Base-by-base conservation (phyloP, 805 yeast genomes). In the Starmerella stellata region DNA sequence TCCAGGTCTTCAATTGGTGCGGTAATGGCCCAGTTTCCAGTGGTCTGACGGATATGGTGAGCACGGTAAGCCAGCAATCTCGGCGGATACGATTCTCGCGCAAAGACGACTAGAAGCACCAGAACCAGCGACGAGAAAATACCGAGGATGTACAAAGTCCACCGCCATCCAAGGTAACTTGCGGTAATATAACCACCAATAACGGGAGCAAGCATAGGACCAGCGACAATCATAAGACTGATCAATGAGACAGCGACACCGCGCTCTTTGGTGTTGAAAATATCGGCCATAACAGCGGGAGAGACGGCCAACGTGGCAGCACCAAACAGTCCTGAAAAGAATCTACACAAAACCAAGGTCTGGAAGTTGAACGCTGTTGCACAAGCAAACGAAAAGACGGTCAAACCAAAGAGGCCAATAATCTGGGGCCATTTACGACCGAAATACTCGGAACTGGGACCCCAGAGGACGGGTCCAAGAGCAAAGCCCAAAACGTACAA, bases 401-500 rank as follows among this genome's bases (percentile, higher is more conserved):
- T 30, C 21, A 45, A 31, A 5, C 44, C 41, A 18, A 75, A 58
- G 5, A 66, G 54, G 2, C 77, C 67, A 3, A 69, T 45, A 1
- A 75, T 44, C 38, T 74, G 47, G 4, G 77, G 71, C 13, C 65
- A 57, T 52, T 69, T 67, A 55, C 92, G 61, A 21, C 92, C 90
- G 46, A 67, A 75, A 25, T 76, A 52, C 56, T 81, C 93, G 15
- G 83, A 75, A 27, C 78, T 56, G 4, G 93, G 93, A 24, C 90
- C 94, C 81, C 90, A 83, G 30, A 80, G 52, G 37, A 83, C 64
- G 3, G 96, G 95, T 18, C 95, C 94, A 1, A 81, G 66, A 1
- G 94, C 95, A 58, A 83, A 85, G 8, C 95, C 96, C 31, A 81
- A 57, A 11, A 85, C 94, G 51, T 71, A 85, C 16, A 83, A 63